These are phyloP conservation scores for Infundibulicybe gibba DNA, from an alignment of 768 basidiomycete species.

Conservation along the genomic window DNA sequence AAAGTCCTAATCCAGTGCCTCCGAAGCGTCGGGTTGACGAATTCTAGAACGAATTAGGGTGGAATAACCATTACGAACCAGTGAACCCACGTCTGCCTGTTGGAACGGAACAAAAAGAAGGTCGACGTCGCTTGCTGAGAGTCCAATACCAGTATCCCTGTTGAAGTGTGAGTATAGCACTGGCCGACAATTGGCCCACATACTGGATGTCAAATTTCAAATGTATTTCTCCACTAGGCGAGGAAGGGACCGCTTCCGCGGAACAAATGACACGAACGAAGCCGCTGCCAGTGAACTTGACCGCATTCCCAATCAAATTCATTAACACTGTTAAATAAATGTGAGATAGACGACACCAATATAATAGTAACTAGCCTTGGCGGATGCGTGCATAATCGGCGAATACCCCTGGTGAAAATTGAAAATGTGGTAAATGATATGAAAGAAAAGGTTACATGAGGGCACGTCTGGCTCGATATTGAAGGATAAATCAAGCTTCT, in stretches of 20 bases:
- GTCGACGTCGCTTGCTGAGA: conserved; percentile 63
- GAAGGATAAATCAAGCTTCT: conserved; percentile 71
- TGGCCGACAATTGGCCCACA: background rate
- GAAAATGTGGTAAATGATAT: background rate
- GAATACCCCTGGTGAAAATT: conserved; percentile 47
- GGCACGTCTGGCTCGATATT: conserved; percentile 69
- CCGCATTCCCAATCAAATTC: conserved; percentile 76
- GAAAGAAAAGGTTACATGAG: conserved; percentile 37
- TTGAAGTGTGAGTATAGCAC: conserved; percentile 1
- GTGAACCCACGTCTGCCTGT: conserved; percentile 55
- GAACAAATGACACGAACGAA: conserved; percentile 62
- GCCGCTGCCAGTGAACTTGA: conserved; percentile 68
- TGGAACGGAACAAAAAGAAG: conserved; percentile 72
- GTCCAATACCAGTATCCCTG: conserved; percentile 72
- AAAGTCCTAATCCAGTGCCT: conserved; percentile 73
- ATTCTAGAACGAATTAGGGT: conserved; percentile 28
- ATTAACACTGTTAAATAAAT: conserved; percentile 51
- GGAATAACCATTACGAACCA: background rate
- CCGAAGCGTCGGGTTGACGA: conserved; percentile 75
- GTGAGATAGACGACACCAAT: conserved; percentile 1
- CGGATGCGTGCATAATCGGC: conserved; percentile 74
- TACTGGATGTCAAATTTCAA: conserved; percentile 69
- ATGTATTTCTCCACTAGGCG: conserved; percentile 38
- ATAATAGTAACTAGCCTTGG: conserved; percentile 43
- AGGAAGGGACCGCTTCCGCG: conserved; percentile 34